phyloP scores from a whole-genome alignment of 75 land plant species.

The Selaginella moellendorffii region DNA sequence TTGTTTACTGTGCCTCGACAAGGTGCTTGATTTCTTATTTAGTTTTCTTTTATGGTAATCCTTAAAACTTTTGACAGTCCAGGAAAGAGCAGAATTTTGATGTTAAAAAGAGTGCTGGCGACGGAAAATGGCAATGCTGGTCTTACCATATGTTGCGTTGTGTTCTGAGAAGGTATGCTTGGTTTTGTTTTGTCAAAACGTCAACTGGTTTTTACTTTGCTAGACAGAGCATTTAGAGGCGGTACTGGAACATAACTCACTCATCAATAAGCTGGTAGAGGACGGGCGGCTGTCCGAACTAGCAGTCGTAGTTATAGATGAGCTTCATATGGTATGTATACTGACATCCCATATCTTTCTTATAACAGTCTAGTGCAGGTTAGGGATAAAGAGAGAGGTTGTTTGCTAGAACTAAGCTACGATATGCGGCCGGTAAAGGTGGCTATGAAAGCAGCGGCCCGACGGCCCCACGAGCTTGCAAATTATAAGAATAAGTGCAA shows the following conservation, averaged over 20 bases:
- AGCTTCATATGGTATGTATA: conserved; percentile 79
- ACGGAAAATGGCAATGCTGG: conserved; percentile 86
- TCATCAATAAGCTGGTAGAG: conserved; percentile 79
- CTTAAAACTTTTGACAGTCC: conserved; percentile 42
- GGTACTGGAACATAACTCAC: conserved; percentile 76
- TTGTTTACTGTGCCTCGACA: conserved; percentile 96
- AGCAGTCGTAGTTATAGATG: conserved; percentile 90
- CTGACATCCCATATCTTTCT: neutral
- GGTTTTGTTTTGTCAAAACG: no score
- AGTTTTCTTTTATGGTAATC: neutral
- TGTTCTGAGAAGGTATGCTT: conserved; percentile 82
- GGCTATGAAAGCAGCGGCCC: conserved; percentile 32
- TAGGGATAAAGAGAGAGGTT: conserved; percentile 75
- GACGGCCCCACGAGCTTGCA: conserved; percentile 34
- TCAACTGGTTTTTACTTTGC: no score
- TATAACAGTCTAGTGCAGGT: no score
- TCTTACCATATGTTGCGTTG: conserved; percentile 92
- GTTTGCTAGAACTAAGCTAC: conserved; percentile 93
- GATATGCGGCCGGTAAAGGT: conserved; percentile 92
- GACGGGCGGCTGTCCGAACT: conserved; percentile 90
- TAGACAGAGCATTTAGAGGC: conserved; percentile 86
- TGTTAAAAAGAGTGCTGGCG: conserved; percentile 64
- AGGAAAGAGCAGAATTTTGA: conserved; percentile 91
- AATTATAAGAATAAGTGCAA: conserved; percentile 98
- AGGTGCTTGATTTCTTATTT: conserved; percentile 31